These are phyloP conservation scores for Macrophomina tecta DNA, from an alignment of 2,329 filamentous ascomycete genomes.

Conservation along the genomic window DNA sequence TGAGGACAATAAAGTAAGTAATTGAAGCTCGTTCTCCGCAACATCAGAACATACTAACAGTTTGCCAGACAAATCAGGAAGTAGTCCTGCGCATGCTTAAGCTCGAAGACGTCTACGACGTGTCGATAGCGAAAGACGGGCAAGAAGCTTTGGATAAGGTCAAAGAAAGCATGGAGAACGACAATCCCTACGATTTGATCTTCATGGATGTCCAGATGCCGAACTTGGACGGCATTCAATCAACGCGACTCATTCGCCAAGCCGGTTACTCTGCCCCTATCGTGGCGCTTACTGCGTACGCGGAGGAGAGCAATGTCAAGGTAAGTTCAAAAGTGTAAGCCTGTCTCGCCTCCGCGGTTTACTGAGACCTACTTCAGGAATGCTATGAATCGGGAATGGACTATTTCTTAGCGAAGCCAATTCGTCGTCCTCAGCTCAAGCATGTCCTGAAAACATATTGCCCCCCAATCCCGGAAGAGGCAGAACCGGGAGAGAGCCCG, in stretches of 20 bases:
- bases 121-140: constrained; percentile 76
- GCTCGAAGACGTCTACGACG: constrained; percentile 81
- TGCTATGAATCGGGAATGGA: constrained; percentile 88
- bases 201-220: constrained; percentile 99
- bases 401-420: constrained; percentile 79
- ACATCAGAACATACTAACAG: background rate
- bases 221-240: constrained; percentile 86
- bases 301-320: constrained; percentile 86
- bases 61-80: constrained; percentile 45
- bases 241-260: constrained; percentile 80
- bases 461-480: constrained; percentile 78
- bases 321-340: constrained; percentile 58
- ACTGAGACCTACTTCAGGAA: constrained; percentile 40
- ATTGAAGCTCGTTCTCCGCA: constrained; percentile 34
- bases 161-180: constrained; percentile 77
- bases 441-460: constrained; percentile 83
- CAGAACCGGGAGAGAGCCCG: constrained; percentile 31
- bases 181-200: constrained; percentile 80
- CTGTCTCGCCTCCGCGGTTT: constrained; percentile 26
- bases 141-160: constrained; percentile 89
- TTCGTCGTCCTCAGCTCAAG: constrained; percentile 82
- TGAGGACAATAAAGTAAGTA: constrained; percentile 67
- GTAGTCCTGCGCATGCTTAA: constrained; percentile 69
- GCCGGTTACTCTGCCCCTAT: constrained; percentile 89
- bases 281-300: constrained; percentile 87